Evolutionary conservation across 1,139 yeast species (phyloP).

Genomic region (Blastobotrys ciferrii): DNA sequence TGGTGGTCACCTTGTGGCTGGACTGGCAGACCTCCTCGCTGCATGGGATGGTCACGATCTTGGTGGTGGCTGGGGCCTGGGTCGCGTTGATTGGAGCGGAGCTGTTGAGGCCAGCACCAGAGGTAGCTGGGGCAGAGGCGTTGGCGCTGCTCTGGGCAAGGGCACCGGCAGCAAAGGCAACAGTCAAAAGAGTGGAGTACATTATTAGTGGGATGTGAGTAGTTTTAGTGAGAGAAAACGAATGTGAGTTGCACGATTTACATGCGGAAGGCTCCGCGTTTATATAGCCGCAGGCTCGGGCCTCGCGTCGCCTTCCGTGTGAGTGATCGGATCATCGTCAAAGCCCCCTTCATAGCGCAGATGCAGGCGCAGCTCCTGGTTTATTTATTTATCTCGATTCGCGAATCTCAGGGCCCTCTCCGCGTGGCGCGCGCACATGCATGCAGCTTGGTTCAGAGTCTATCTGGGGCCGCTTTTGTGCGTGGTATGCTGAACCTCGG

Average conservation of each 20-base stretch:
- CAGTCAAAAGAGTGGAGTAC: slow-evolving; percentile 2
- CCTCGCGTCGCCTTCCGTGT: slow-evolving; percentile 1
- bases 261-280: background rate
- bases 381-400: too few relatives aligned
- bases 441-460: too few relatives aligned
- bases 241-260: background rate
- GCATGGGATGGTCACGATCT: slow-evolving; percentile 7
- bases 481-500: too few relatives aligned
- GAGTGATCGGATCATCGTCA: background rate
- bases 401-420: too few relatives aligned
- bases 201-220: background rate
- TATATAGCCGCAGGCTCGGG: background rate
- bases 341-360: background rate
- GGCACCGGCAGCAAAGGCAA: slow-evolving; percentile 8
- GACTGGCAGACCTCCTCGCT: slow-evolving; percentile 4
- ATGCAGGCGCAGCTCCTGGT: background rate
- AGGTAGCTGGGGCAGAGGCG: background rate
- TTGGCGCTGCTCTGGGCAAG: slow-evolving; percentile 1
- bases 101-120: background rate
- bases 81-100: slow-evolving; percentile 1
- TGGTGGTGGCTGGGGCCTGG: slow-evolving; percentile 1
- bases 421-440: too few relatives aligned
- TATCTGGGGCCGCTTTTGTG: too few relatives aligned
- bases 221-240: background rate
- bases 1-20: background rate